These are phyloP conservation scores for Sedum album DNA, from an alignment of 164 flowering plant species.

Conservation along the genomic window DNA sequence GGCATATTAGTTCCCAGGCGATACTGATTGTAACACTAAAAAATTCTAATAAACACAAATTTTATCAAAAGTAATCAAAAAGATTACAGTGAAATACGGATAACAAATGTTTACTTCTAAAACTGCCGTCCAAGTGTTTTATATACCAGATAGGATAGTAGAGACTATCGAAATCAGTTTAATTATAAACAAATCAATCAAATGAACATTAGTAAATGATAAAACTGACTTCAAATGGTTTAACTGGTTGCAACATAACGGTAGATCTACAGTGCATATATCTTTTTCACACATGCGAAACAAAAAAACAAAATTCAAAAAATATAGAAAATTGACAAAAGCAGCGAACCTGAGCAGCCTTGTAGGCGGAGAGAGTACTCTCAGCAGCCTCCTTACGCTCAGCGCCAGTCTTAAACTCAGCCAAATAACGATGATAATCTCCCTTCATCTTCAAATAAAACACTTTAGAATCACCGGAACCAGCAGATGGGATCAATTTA, in stretches of 20 bases:
- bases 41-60: background rate
- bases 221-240: too few relatives aligned
- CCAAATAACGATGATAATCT: background rate
- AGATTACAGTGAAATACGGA: too few relatives aligned
- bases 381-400: constrained; percentile 2
- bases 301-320: too few relatives aligned
- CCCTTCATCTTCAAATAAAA: constrained; percentile 1
- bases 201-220: too few relatives aligned
- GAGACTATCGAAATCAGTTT: too few relatives aligned
- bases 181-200: too few relatives aligned
- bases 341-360: background rate
- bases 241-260: background rate
- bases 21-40: background rate
- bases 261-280: background rate
- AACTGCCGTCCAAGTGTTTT: too few relatives aligned
- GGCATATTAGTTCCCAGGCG: background rate
- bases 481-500: background rate
- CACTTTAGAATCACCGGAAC: background rate
- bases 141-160: too few relatives aligned
- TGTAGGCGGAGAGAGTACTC: constrained; percentile 3
- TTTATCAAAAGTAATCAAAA: background rate
- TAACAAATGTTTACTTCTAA: background rate
- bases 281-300: too few relatives aligned
- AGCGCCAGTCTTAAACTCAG: constrained; percentile 2
- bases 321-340: background rate